Base-by-base conservation (phyloP, 2,329 filamentous ascomycete genomes). In the Sclerotinia spermophila region DNA sequence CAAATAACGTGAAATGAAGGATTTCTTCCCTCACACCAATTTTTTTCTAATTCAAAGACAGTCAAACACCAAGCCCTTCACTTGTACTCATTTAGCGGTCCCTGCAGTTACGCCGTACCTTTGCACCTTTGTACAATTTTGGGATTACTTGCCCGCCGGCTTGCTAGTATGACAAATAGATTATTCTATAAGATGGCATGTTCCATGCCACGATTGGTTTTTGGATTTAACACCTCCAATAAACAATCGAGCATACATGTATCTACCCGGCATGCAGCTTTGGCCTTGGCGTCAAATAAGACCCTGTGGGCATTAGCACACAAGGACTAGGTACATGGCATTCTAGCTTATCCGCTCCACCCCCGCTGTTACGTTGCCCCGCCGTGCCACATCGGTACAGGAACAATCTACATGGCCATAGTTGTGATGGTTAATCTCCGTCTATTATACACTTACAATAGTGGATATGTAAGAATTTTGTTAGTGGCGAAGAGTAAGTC, bases 141-240 rank as follows among this genome's bases (percentile, higher is more conserved):
- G 45, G 45, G 19, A 42, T 53, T 42, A 30, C 45, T 17, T 66
- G 62, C 17, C 45, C 62, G 35, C 13, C 45, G 45, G 45, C 62
- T 51, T 58, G 56, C 56, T 42, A 40, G 17, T 30, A 53, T 66
- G 62, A 66, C 62, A 53, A 66, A 66, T 55, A 30, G 62, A 65
- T 40, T 65, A 53, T 65, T 65, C 62, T 30, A 65, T 53, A n/a
- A 35, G 17, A 30, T 65, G 33, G 38, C 33, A 65, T 62, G 15
- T 65, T 65, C 17, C 24, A 48, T 53, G 38, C 33, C 61, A 40
- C 44, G 45, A 65, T 65, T 51, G 45, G 11, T 53, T 40, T 38
- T 53, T 15, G 45, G 33, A 65, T 53, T 53, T 21, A 38, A 53
- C n/a, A 53, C 62, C 45, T 65, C 35, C 45, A 33, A 33, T 66